A percentile compares a stretch with the other conserved stretches of the same genome.
phyloP scores from a whole-genome alignment of 192 early-diverging fungal genomes.

The Coemansia sp. region DNA sequence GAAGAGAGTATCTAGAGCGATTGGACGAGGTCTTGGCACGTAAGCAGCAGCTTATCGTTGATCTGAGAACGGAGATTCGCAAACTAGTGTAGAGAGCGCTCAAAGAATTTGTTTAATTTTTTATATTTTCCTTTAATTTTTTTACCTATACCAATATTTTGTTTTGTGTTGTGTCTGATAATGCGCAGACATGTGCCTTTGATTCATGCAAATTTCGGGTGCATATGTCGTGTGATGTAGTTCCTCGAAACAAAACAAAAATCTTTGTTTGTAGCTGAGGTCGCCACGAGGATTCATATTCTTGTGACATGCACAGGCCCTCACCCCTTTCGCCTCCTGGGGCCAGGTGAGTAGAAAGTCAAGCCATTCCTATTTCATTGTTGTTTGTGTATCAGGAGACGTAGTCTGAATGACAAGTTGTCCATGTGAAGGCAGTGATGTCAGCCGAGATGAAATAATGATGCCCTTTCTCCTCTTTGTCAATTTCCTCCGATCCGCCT shows the following conservation, averaged over 20 bases:
- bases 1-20: slow-evolving; percentile 61
- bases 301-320: not conserved
- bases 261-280: not conserved
- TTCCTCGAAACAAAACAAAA: not conserved
- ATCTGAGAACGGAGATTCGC: slow-evolving; percentile 43
- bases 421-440: not conserved
- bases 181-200: not conserved
- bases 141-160: no score
- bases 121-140: not conserved
- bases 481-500: no score
- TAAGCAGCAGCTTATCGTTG: slow-evolving; percentile 57
- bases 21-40: slow-evolving; percentile 59
- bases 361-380: not conserved
- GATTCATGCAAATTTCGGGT: not conserved
- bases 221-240: not conserved
- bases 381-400: not conserved
- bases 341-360: not conserved
- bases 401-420: not conserved
- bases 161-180: not conserved
- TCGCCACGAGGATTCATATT: not conserved
- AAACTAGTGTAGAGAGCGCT: slow-evolving; percentile 15
- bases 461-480: no score
- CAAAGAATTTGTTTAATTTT: not conserved
- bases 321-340: no score
- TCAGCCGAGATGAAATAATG: no score